Conservation (phyloP, 129 eudicot species). For the Tagetes patula region DNA sequence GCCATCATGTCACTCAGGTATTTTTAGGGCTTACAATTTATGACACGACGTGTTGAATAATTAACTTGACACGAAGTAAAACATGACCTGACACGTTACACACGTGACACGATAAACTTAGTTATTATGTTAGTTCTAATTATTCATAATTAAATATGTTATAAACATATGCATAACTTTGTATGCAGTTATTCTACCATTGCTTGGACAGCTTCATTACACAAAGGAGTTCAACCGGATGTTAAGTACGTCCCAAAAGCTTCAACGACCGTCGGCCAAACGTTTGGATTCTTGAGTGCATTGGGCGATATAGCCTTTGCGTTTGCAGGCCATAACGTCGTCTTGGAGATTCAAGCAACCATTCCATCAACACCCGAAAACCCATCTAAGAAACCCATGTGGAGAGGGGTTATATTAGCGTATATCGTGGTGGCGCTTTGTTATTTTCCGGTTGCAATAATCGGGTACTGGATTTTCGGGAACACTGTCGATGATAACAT, state of each 20-base stretch:
- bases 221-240: conserved; percentile 41
- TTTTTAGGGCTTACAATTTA: neutral
- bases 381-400: conserved; percentile 60
- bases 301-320: conserved; percentile 53
- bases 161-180: neutral
- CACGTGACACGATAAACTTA: no score
- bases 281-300: conserved; percentile 35
- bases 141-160: no score
- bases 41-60: no score
- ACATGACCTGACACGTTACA: neutral
- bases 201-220: conserved; percentile 40
- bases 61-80: neutral
- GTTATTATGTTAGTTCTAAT: no score
- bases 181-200: conserved; percentile 50
- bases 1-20: conserved; percentile 60
- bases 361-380: conserved; percentile 50
- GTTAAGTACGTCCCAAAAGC: conserved; percentile 36
- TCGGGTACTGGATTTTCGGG: conserved; percentile 45
- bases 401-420: conserved; percentile 52
- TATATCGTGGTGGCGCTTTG: conserved; percentile 53
- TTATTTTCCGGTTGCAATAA: conserved; percentile 52
- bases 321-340: conserved; percentile 61
- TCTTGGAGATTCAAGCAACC: conserved; percentile 62
- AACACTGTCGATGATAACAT: conserved; percentile 48
- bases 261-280: conserved; percentile 31